Conservation (phyloP, 73 alveolate genomes). For the Stentor roeselii region DNA sequence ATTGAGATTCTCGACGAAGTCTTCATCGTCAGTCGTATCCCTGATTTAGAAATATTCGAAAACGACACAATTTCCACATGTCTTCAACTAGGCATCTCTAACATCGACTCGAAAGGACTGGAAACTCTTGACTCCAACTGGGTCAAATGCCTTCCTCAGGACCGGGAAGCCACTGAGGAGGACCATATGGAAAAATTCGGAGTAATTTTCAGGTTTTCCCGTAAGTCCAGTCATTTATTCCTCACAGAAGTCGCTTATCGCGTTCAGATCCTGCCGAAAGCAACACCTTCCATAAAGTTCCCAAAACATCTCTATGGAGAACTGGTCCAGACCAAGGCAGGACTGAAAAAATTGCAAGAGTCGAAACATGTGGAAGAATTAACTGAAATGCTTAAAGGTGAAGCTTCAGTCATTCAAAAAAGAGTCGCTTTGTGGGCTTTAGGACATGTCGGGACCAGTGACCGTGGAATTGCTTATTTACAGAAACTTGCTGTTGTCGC, state of each 20-base stretch:
- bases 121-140: constrained; percentile 44
- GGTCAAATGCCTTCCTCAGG: constrained; percentile 28
- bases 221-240: neutral
- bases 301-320: constrained; percentile 65
- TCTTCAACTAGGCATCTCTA: constrained; percentile 49
- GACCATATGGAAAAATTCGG: neutral
- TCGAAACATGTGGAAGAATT: constrained; percentile 43
- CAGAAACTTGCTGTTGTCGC: neutral
- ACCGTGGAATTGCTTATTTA: constrained; percentile 39
- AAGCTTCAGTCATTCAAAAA: constrained; percentile 34
- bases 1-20: constrained; percentile 8
- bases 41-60: neutral
- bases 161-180: constrained; percentile 12
- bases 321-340: constrained; percentile 54
- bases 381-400: constrained; percentile 29
- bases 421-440: constrained; percentile 62
- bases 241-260: constrained; percentile 34
- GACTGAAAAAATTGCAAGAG: constrained; percentile 37
- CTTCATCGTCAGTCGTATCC: neutral
- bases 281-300: constrained; percentile 43
- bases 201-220: neutral
- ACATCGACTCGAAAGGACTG: constrained; percentile 54
- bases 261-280: constrained; percentile 51
- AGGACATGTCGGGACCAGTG: constrained; percentile 62
- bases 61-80: constrained; percentile 39